Evolutionary conservation across 331 rosid genomes (phyloP).

Genomic region (Stylosanthes scabra): DNA sequence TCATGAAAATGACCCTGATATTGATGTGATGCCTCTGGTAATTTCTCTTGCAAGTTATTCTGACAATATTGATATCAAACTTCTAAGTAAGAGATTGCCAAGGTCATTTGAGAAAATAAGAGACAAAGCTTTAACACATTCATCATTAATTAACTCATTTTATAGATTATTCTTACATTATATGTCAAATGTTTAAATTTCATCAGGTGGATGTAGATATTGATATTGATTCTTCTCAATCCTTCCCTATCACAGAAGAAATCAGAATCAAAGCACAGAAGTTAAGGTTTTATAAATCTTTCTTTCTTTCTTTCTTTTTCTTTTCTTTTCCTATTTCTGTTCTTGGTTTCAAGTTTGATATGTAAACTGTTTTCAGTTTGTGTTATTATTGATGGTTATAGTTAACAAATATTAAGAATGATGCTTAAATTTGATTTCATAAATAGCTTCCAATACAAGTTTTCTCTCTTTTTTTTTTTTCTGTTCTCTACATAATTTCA

Average conservation of each 20-base stretch:
- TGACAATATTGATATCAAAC: background rate
- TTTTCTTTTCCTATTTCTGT: no score
- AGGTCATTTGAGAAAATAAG: background rate
- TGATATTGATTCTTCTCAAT: constrained; percentile 54
- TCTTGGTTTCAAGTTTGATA: no score
- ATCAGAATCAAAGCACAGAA: constrained; percentile 65
- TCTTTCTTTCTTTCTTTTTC: constrained; percentile 8
- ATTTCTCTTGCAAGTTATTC: constrained; percentile 1
- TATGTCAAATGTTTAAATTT: constrained; percentile 36
- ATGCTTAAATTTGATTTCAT: constrained; percentile 16
- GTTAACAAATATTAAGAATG: background rate
- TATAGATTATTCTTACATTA: constrained; percentile 18
- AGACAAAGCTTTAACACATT: background rate
- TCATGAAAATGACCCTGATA: constrained; percentile 76
- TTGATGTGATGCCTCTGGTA: constrained; percentile 85
- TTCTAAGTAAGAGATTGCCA: background rate
- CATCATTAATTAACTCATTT: background rate
- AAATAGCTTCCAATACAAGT: background rate
- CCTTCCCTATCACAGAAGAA: constrained; percentile 67
- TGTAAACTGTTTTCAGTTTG: constrained; percentile 5
- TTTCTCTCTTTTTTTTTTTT: constrained; percentile 2
- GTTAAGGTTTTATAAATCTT: constrained; percentile 55
- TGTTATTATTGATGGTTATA: constrained; percentile 9
- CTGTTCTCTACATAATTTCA: constrained; percentile 10
- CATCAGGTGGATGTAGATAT: constrained; percentile 67